Percentiles rank a stretch among this genome's conserved stretches.
Conservation (phyloP, 139 green algal genomes). For the Chlorella ohadii region DNA sequence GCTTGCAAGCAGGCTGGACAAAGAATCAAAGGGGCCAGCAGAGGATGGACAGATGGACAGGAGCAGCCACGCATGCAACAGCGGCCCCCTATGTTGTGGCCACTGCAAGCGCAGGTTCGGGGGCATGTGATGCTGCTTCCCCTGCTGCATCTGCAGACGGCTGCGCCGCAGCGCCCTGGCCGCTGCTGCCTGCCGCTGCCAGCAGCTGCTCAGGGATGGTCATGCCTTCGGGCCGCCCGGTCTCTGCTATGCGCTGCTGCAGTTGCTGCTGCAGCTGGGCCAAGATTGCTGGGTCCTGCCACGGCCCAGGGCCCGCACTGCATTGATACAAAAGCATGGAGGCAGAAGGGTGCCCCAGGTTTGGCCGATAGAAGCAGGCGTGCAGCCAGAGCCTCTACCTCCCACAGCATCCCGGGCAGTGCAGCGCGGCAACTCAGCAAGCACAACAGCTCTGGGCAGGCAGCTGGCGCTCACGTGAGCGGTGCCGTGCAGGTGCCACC, state of each 20-base stretch:
- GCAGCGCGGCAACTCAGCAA: neutral
- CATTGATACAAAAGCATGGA: neutral
- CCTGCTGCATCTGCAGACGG: too few species aligned
- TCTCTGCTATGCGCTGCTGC: neutral
- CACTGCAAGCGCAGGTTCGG: too few species aligned
- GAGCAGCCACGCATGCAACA: too few species aligned
- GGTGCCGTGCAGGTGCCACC: constrained; percentile 69
- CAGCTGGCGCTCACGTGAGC: constrained; percentile 48
- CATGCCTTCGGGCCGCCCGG: neutral
- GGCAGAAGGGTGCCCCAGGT: neutral
- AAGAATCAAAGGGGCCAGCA: too few species aligned
- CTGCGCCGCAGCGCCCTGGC: too few species aligned
- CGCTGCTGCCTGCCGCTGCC: too few species aligned
- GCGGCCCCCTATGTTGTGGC: too few species aligned
- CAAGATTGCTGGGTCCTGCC: constrained; percentile 70
- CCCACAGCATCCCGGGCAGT: neutral
- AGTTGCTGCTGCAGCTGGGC: constrained; percentile 2
- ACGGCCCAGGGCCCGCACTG: constrained; percentile 82
- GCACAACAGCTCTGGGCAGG: neutral
- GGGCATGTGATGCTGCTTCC: too few species aligned
- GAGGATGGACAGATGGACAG: too few species aligned
- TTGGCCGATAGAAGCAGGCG: neutral
- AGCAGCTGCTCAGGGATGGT: neutral
- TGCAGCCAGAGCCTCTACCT: neutral
- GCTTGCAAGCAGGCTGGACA: too few species aligned